Evolutionary conservation across 2,329 filamentous ascomycete species (phyloP), one percentile per base, ranked within the genome.

Genomic region (Scedosporium aurantiacum): DNA sequence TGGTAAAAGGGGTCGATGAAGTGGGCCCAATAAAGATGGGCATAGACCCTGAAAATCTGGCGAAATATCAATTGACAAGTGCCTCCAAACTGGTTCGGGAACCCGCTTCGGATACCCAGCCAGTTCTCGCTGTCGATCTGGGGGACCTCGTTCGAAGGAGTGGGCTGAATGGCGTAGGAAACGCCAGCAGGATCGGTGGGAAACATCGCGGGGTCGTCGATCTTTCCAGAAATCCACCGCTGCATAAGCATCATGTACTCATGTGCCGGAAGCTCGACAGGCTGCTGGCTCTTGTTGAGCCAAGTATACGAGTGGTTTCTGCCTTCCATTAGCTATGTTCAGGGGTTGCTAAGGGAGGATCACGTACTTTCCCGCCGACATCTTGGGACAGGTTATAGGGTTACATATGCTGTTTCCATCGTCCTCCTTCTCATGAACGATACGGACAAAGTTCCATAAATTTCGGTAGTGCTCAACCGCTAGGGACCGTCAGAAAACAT

Each of bases 1-100:
- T 92, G 87, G 75, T 91, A 93, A 74, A 91, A 91, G 4, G 88
- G 89, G 66, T 91, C 88, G 63, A 86, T 78, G 74, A 90, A 99
- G 75, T 99, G 94, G 62, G 92, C 90, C 83, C 96, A 97, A 79
- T 99, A 99, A 64, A 99, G 85, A 75, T 99, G 94, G 56, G 94
- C 88, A 71, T 99, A 99, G 67, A 97, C 93, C 63, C 94, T 89
- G 81, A 99, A 97, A 88, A 99, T 97, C 76, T 97, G 94, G 69
- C 92, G 89, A 78, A 97, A 93, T 69, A 97, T 94, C 66, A 88
- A 87, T 78, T 95, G 91, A 79, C 93, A 94, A 67, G 96, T 91
- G 64, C 88, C 85, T 67, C 93, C 81, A 73, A 97, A 97, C 66
- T 90, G 89, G 65, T 89, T 85, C 2, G 94, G 94, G 74, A 99